These are phyloP conservation scores for Cladosporium colombiae DNA, from an alignment of 2,329 filamentous ascomycete genomes.

Conservation along the genomic window DNA sequence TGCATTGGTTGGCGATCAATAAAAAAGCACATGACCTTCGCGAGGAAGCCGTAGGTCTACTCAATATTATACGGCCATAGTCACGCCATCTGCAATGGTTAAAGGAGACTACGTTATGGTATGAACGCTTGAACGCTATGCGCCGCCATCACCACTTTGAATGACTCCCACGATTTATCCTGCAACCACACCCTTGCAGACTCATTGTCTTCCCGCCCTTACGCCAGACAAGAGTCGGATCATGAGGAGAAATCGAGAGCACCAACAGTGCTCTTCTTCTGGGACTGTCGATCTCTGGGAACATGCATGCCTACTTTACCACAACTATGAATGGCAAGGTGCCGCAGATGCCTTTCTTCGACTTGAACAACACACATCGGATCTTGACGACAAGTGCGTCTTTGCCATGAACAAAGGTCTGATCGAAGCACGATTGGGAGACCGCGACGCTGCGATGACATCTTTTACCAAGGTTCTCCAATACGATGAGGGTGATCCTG, in stretches of 20 bases:
- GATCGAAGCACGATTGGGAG: slow-evolving; percentile 35
- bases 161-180: background rate
- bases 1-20: background rate
- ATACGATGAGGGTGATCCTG: slow-evolving; percentile 21
- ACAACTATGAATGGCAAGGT: slow-evolving; percentile 37
- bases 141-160: background rate
- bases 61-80: background rate
- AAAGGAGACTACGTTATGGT: background rate
- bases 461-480: slow-evolving; percentile 29
- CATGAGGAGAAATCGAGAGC: background rate
- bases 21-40: background rate
- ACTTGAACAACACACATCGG: slow-evolving; percentile 26
- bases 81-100: background rate
- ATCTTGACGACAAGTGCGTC: slow-evolving; percentile 23
- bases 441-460: slow-evolving; percentile 29
- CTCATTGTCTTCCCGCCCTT: background rate
- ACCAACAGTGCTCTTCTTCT: background rate
- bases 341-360: slow-evolving; percentile 31
- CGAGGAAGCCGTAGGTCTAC: background rate
- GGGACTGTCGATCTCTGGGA: slow-evolving; percentile 37
- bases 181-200: background rate
- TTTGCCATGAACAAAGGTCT: slow-evolving; percentile 35
- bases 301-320: slow-evolving; percentile 35
- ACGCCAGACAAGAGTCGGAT: background rate
- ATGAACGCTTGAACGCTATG: background rate